phyloP scores from a whole-genome alignment of 192 early-diverging fungal genomes.

The Coemansia umbellata region DNA sequence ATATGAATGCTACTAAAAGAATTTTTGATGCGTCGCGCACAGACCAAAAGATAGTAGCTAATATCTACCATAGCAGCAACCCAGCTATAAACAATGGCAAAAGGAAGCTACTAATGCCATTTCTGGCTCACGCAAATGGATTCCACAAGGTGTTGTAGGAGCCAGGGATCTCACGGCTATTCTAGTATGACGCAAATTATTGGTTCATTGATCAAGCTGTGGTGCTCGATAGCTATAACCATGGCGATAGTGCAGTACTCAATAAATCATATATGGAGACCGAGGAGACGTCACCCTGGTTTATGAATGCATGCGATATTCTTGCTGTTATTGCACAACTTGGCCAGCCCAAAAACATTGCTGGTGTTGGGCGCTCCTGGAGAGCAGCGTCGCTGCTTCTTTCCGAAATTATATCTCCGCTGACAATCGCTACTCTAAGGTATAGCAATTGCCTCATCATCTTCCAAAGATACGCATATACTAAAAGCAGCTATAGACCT shows the following conservation, averaged over 20 bases:
- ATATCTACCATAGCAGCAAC: slow-evolving; percentile 17
- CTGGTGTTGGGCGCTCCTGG: slow-evolving; percentile 47
- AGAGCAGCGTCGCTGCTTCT: slow-evolving; percentile 34
- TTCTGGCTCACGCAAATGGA: slow-evolving; percentile 38
- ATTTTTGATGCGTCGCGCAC: slow-evolving; percentile 25
- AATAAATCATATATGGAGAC: slow-evolving; percentile 9
- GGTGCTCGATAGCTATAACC: slow-evolving; percentile 38
- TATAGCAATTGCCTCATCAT: too few species aligned
- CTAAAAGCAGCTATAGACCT: too few species aligned
- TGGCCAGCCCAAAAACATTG: neutral
- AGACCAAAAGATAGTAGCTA: slow-evolving; percentile 26
- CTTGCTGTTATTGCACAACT: slow-evolving; percentile 28
- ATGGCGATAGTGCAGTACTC: slow-evolving; percentile 42
- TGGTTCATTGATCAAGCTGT: slow-evolving; percentile 30
- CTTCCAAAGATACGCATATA: too few species aligned
- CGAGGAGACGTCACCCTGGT: slow-evolving; percentile 23
- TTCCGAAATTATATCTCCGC: slow-evolving; percentile 20
- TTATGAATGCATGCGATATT: slow-evolving; percentile 28
- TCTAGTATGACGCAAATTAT: neutral
- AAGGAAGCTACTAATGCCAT: slow-evolving; percentile 12
- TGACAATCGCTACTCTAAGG: too few species aligned
- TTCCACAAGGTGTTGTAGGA: slow-evolving; percentile 52
- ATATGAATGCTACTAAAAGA: slow-evolving; percentile 14
- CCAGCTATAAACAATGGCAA: too few species aligned
- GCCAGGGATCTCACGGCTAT: slow-evolving; percentile 21